Evolutionary conservation across 2,329 filamentous ascomycete genomes (phyloP), one percentile per base, ranked within the genome.

Genomic region (Colletotrichum sp.): DNA sequence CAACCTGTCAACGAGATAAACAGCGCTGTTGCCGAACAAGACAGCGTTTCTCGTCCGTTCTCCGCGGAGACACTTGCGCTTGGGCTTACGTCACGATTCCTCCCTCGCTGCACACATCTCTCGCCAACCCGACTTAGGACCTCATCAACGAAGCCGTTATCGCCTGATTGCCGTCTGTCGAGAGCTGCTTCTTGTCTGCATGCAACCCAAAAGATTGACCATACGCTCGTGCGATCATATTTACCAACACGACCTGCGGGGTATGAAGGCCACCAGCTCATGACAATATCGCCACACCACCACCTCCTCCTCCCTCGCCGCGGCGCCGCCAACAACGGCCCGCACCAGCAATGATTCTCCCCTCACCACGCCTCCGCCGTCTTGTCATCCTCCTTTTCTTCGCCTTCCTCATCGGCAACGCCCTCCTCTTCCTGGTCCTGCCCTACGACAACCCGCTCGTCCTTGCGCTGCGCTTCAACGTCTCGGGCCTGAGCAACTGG

Each of bases 401-500:
- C 16, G 26, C 59, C 26, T 39, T 74, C 61, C 64, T 78, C 63
- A 32, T 71, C 52, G 74, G 65, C 26, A 74, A 74, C 21, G 39
- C 55, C 39, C 26, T 79, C 3, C 28, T 71, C 5, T 67, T 68
- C 64, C 69, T 76, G 55, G 7, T 77, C 66, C 63, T 79, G 4
- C 78, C 78, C 8, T 68, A 72, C 61, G 78, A 79, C 61, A 77
- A 71, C 59, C 57, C 74, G 14, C 43, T 76, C 26, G 68, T 71
- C 18, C 75, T 79, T 7, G 75, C 75, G 30, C n/a, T 78, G 8
- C 77, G 73, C 68, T 79, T 77, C 75, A 69, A 77, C 43, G 21
- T 65, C 18, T 71, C 72, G 16, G 82, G 84, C n/a, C 67, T 84
- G 39, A 77, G 81, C 57, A 82, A 83, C 68, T 73, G 79, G 28